These are phyloP conservation scores for Friedmanniomyces simplex DNA, from an alignment of 495 filamentous ascomycete genomes.

Conservation along the genomic window DNA sequence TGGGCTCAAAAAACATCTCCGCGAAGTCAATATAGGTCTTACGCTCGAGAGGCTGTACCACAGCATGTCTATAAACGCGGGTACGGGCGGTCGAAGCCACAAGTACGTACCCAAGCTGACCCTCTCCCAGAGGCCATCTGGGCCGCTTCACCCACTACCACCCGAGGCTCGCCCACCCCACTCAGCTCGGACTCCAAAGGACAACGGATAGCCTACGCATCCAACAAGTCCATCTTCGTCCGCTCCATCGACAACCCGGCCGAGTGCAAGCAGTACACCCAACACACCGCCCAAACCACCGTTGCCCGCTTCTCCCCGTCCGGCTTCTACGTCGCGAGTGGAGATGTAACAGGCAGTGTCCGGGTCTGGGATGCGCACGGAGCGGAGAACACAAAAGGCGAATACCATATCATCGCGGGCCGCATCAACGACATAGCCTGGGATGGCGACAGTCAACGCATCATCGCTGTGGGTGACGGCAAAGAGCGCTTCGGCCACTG, in stretches of 20 bases:
- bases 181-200: constrained; percentile 85
- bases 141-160: constrained; percentile 70
- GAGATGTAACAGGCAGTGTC: constrained; percentile 73
- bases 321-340: constrained; percentile 91
- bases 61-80: constrained; percentile 2
- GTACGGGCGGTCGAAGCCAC: background rate
- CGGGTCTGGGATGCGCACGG: constrained; percentile 77
- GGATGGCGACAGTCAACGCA: constrained; percentile 93
- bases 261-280: constrained; percentile 73
- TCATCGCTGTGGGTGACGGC: constrained; percentile 91
- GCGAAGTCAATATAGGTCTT: background rate
- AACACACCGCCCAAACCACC: constrained; percentile 76
- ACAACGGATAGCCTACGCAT: constrained; percentile 86
- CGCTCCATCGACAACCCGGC: constrained; percentile 85
- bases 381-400: constrained; percentile 61
- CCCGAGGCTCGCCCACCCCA: constrained; percentile 78
- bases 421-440: constrained; percentile 93
- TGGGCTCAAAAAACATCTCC: too few relatives aligned
- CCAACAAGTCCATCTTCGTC: constrained; percentile 90
- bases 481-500: constrained; percentile 90
- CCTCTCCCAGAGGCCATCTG: constrained; percentile 50
- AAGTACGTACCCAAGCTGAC: background rate
- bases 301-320: constrained; percentile 92
- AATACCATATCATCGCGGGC: constrained; percentile 89
- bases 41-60: background rate